Conservation (phyloP, 2,329 filamentous ascomycete genomes). For the Talaromyces sp. region DNA sequence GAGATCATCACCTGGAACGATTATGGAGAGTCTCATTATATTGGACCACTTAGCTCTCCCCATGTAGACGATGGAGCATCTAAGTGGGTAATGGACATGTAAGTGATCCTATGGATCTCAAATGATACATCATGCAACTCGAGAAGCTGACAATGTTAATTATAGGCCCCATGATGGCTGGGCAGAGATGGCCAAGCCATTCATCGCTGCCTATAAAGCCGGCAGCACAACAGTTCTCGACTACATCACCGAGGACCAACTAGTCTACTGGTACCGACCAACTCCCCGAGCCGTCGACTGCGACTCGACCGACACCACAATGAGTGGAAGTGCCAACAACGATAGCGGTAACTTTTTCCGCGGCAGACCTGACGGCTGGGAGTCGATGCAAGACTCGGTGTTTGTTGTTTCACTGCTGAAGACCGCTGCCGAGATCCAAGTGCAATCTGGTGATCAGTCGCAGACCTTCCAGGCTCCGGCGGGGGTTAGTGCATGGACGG, state of each 20-base stretch:
- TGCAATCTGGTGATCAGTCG: conserved; percentile 50
- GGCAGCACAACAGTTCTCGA: conserved; percentile 35
- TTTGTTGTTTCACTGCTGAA: conserved; percentile 58
- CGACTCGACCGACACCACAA: conserved; percentile 56
- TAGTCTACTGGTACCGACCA: conserved; percentile 61
- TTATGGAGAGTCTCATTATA: conserved; percentile 60
- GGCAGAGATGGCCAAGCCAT: conserved; percentile 58
- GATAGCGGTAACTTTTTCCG: conserved; percentile 56
- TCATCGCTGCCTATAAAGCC: conserved; percentile 57
- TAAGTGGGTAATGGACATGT: conserved; percentile 56
- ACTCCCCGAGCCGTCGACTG: conserved; percentile 52
- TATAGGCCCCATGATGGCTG: conserved; percentile 55
- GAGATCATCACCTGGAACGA: conserved; percentile 55
- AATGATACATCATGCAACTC: too few species aligned
- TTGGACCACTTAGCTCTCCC: conserved; percentile 51
- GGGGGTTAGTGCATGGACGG: conserved; percentile 48
- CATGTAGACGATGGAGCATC: conserved; percentile 45
- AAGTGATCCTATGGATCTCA: conserved; percentile 14
- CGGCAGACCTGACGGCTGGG: conserved; percentile 55
- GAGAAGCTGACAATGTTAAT: too few species aligned
- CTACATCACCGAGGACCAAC: conserved; percentile 52
- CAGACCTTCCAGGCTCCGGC: conserved; percentile 51
- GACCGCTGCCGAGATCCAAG: conserved; percentile 47
- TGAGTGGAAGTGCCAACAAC: conserved; percentile 47
- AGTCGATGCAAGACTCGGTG: conserved; percentile 54